A percentile compares a stretch with the other conserved stretches of the same genome.
Conservation (phyloP, 179 eudicot species). For the Beta corolliflora region DNA sequence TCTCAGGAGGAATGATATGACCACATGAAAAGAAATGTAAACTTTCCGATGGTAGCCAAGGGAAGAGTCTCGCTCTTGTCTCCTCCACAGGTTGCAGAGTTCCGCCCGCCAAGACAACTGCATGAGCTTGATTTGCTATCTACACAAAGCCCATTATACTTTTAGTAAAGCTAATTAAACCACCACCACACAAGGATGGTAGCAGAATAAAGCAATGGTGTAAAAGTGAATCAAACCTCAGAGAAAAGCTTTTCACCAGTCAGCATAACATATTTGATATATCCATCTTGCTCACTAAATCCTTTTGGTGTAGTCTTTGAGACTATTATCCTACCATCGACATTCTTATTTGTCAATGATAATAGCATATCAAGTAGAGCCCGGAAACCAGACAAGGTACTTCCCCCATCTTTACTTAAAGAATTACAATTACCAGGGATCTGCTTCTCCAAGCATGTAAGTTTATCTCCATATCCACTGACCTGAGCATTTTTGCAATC, state of each 20-base stretch:
- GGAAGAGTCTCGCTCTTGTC: conserved; percentile 85
- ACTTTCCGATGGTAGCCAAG: conserved; percentile 55
- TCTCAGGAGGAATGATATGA: conserved; percentile 85
- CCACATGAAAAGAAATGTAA: conserved; percentile 87
- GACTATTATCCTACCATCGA: conserved; percentile 81
- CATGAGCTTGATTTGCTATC: conserved; percentile 82
- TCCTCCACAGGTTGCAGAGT: conserved; percentile 94
- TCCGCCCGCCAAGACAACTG: conserved; percentile 87
- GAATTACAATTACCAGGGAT: conserved; percentile 36
- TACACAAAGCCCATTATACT: conserved; percentile 23
- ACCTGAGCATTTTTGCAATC: conserved; percentile 46
- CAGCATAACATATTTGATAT: conserved; percentile 92
- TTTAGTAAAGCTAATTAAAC: not conserved
- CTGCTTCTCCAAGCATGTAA: conserved; percentile 39
- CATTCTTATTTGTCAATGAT: conserved; percentile 71
- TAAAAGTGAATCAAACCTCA: conserved; percentile 57
- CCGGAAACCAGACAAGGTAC: conserved; percentile 74
- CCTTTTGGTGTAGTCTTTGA: conserved; percentile 47
- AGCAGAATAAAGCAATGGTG: not conserved
- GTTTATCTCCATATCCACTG: conserved; percentile 87
- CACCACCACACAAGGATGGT: not conserved
- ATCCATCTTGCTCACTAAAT: conserved; percentile 55
- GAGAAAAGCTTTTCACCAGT: conserved; percentile 87
- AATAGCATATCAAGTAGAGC: conserved; percentile 66
- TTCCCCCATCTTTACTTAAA: conserved; percentile 45